These are phyloP conservation scores for Termitomyces sp. DNA, from an alignment of 768 basidiomycete genomes.

Conservation along the genomic window DNA sequence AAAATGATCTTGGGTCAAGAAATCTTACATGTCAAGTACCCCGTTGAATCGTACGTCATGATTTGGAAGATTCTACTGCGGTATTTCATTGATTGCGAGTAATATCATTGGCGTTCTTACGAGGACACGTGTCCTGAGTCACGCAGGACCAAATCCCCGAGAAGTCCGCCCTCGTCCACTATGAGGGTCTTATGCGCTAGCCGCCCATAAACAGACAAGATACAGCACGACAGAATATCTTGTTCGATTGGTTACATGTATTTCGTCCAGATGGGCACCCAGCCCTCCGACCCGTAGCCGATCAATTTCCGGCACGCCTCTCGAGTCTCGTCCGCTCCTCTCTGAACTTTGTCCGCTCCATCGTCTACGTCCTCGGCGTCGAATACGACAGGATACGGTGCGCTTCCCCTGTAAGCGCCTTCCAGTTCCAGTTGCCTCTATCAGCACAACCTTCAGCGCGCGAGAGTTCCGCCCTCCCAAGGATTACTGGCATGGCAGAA, in stretches of 20 bases:
- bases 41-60: background rate
- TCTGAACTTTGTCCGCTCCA: background rate
- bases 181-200: too few relatives aligned
- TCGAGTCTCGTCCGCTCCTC: background rate
- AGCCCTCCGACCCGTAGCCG: background rate
- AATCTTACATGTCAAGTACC: background rate
- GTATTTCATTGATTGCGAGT: background rate
- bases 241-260: too few relatives aligned
- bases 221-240: too few relatives aligned
- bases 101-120: too few relatives aligned
- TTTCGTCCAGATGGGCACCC: background rate
- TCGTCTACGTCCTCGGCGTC: background rate
- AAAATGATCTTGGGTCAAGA: background rate
- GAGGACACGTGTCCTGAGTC: too few relatives aligned
- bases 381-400: background rate
- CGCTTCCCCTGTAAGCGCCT: too few relatives aligned
- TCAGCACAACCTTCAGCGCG: background rate
- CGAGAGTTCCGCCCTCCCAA: background rate
- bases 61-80: background rate
- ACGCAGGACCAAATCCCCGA: too few relatives aligned
- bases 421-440: background rate
- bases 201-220: too few relatives aligned
- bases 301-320: background rate
- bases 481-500: background rate
- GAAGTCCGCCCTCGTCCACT: too few relatives aligned